These are phyloP conservation scores for Penicillium sp. DNA, from an alignment of 2,329 filamentous ascomycete genomes.

Conservation along the genomic window DNA sequence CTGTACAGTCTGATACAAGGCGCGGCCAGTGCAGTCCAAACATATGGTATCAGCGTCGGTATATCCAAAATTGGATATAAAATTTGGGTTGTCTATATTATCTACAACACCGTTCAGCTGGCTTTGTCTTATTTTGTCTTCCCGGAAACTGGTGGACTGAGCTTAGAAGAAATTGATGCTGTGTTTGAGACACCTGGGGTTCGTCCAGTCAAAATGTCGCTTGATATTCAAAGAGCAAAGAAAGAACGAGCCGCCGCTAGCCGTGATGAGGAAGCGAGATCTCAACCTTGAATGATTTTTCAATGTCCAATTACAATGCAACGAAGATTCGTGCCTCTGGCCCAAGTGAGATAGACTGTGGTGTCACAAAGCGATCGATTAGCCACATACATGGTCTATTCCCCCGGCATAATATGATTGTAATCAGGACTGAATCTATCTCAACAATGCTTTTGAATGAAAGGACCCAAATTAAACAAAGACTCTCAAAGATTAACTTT, in stretches of 20 bases:
- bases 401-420: not conserved
- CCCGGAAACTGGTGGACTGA: conserved; percentile 56
- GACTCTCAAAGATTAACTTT: too few species aligned
- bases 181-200: conserved; percentile 58
- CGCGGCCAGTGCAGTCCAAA: conserved; percentile 48
- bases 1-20: conserved; percentile 52
- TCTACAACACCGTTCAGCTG: conserved; percentile 55
- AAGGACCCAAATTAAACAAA: too few species aligned
- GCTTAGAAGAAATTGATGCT: conserved; percentile 62
- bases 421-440: not conserved
- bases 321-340: too few species aligned
- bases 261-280: conserved; percentile 21
- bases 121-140: conserved; percentile 55
- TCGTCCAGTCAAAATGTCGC: conserved; percentile 49
- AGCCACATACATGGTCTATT: too few species aligned
- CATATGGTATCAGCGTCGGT: conserved; percentile 54
- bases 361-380: too few species aligned
- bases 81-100: conserved; percentile 57
- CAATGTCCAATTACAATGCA: not conserved
- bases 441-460: not conserved
- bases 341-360: too few species aligned
- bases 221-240: conserved; percentile 47
- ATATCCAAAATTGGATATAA: conserved; percentile 55
- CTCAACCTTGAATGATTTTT: not conserved
- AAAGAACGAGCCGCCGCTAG: conserved; percentile 32